A percentile compares a stretch with the other conserved stretches of the same genome.
Conservation (phyloP, 106 monocot genomes). For the Phalaenopsis equestris region DNA sequence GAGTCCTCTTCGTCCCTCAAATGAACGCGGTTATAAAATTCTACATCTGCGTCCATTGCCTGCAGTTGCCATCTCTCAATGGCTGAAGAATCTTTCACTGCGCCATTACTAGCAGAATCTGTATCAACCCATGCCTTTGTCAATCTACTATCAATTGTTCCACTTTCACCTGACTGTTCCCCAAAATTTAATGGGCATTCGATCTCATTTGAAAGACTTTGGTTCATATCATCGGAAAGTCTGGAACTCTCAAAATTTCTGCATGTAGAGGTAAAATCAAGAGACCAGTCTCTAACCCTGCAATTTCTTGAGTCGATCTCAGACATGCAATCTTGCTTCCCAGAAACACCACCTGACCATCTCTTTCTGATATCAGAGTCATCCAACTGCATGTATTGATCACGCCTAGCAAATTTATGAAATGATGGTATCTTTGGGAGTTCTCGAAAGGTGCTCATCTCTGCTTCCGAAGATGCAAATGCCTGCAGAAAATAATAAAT, state of each 20-base stretch:
- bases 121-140: constrained; percentile 94
- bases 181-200: constrained; percentile 27
- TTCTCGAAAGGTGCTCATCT: constrained; percentile 34
- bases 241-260: constrained; percentile 44
- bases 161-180: constrained; percentile 71
- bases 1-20: constrained; percentile 57
- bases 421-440: constrained; percentile 99
- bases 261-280: constrained; percentile 54
- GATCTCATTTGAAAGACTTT: constrained; percentile 48
- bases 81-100: constrained; percentile 79
- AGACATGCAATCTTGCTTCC: constrained; percentile 75
- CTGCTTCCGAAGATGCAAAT: constrained; percentile 84
- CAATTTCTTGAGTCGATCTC: constrained; percentile 88
- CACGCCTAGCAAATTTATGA: constrained; percentile 83
- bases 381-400: constrained; percentile 54
- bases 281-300: constrained; percentile 66
- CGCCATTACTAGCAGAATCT: constrained; percentile 58
- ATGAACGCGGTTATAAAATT: constrained; percentile 47
- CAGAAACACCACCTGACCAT: constrained; percentile 30
- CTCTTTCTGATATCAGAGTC: constrained; percentile 56
- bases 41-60: constrained; percentile 83
- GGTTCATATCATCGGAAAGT: constrained; percentile 38
- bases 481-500: constrained; percentile 39
- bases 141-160: constrained; percentile 49
- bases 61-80: constrained; percentile 98